Evolutionary conservation across 2,329 filamentous ascomycete genomes (phyloP), one percentile per base, ranked within the genome.

Genomic region (Penicillium aurantiogriseum): DNA sequence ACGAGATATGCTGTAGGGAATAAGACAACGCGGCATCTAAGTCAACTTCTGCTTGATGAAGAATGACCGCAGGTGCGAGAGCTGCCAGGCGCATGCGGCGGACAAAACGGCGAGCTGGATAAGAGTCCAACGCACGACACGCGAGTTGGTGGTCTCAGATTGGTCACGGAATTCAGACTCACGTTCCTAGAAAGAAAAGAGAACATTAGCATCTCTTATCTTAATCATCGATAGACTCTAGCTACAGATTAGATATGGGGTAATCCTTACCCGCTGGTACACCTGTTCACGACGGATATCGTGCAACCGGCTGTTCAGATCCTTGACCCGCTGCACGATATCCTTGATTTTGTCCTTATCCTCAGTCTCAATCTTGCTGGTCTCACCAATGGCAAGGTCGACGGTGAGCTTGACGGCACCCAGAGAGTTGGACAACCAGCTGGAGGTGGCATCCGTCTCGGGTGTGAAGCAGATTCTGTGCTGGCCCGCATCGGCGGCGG

Each of bases 21-120:
- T 57, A 57, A 54, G 59, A 60, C 54, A 57, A 52, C 60, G 56
- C 49, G 38, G 57, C 42, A 57, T 58, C 51, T 85, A 99, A 59
- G 94, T 97, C 75, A 99, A 87, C 84, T 99, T 99, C 82, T 97
- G 93, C 85, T 99, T 99, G 82, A 99, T 99, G 81, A 99, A 99
- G 85, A 99, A 99, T 46, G 90, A 89, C 67, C 94, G 85, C 69
- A 99, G 84, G 78, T 99, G 93, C 53, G 92, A 96, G 46, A 99
- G 82, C 77, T 99, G 94, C 94, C 94, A 99, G 60, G 91, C 90
- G 79, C 94, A 99, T 35, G 94, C 96, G 55, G 88, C 82, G 54
- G 88, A 90, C 53, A 99, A 82, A 38, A 97, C 86, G 51, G 87
- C 83, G 59, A 97, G 80, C 78, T 99, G 94, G 66, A 97, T 88